Percentiles rank a stretch among this genome's conserved stretches.
Evolutionary conservation across 1,284 basidiomycete species (phyloP).

Genomic region (Marasmius sp.): DNA sequence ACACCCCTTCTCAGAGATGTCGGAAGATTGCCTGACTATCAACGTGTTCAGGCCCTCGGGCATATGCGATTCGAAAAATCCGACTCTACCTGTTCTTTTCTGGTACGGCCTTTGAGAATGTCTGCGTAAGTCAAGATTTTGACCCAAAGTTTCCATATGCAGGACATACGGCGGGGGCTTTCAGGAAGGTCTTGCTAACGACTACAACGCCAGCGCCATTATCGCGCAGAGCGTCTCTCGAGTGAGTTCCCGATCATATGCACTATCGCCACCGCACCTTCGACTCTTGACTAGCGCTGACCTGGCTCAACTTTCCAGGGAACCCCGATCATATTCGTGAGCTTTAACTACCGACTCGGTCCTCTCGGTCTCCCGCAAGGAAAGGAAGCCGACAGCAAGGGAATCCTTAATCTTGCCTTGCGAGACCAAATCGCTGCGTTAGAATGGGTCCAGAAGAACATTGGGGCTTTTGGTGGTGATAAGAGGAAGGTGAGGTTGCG

Average conservation of each 20-base stretch:
- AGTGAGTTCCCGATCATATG: conserved; percentile 25
- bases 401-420: conserved; percentile 33
- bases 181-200: conserved; percentile 29
- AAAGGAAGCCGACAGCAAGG: conserved; percentile 26
- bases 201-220: conserved; percentile 41
- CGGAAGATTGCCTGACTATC: conserved; percentile 50
- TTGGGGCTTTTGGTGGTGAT: conserved; percentile 40
- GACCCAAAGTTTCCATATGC: not conserved
- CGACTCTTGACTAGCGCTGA: not conserved
- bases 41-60: conserved; percentile 45
- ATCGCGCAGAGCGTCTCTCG: conserved; percentile 44
- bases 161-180: conserved; percentile 40
- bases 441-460: conserved; percentile 37
- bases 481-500: conserved; percentile 23
- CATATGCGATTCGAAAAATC: conserved; percentile 11
- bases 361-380: conserved; percentile 40
- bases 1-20: conserved; percentile 21
- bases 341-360: conserved; percentile 43
- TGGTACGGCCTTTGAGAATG: conserved; percentile 22
- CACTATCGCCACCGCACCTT: not conserved
- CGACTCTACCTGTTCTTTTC: conserved; percentile 37
- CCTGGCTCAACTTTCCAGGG: conserved; percentile 27
- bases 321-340: conserved; percentile 57
- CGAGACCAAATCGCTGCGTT: conserved; percentile 33
- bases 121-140: conserved; percentile 31